Evolutionary conservation across 768 basidiomycete species (phyloP).

Genomic region (Pholiota microspora): DNA sequence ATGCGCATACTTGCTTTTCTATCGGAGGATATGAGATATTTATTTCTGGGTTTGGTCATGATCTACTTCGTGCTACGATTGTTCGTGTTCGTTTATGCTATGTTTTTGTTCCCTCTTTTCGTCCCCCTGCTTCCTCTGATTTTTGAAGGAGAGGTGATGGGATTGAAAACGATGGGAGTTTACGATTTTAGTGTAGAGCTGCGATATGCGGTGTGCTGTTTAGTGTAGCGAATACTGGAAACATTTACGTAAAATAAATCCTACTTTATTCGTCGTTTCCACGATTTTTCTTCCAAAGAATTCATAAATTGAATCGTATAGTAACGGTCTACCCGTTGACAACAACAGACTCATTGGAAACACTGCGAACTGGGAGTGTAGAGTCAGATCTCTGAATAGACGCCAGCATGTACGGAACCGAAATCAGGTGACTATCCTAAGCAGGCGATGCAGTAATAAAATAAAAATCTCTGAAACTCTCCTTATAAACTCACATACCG

Average conservation of each 20-base stretch:
- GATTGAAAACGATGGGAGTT: background rate
- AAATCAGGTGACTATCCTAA: slow-evolving; percentile 15
- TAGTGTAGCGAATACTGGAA: background rate
- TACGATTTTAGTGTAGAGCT: background rate
- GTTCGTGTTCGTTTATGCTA: background rate
- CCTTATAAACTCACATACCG: background rate
- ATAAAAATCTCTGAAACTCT: background rate
- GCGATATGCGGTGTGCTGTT: background rate
- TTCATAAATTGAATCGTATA: no score
- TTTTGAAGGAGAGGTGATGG: no score
- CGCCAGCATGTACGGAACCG: slow-evolving; percentile 20
- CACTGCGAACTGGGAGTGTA: no score
- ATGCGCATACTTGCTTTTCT: slow-evolving; percentile 88
- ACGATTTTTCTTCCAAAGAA: no score
- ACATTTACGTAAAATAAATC: background rate
- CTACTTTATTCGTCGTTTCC: background rate
- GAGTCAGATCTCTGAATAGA: no score
- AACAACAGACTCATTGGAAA: no score
- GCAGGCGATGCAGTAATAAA: background rate
- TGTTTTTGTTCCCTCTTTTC: background rate
- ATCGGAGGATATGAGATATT: slow-evolving; percentile 51
- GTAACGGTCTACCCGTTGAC: no score
- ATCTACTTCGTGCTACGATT: background rate
- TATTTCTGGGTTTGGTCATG: background rate
- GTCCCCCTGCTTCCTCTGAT: no score